These are phyloP conservation scores for Takakia lepidozioides DNA, from an alignment of 225 moss, liverwort and hornwort genomes.

Conservation along the genomic window DNA sequence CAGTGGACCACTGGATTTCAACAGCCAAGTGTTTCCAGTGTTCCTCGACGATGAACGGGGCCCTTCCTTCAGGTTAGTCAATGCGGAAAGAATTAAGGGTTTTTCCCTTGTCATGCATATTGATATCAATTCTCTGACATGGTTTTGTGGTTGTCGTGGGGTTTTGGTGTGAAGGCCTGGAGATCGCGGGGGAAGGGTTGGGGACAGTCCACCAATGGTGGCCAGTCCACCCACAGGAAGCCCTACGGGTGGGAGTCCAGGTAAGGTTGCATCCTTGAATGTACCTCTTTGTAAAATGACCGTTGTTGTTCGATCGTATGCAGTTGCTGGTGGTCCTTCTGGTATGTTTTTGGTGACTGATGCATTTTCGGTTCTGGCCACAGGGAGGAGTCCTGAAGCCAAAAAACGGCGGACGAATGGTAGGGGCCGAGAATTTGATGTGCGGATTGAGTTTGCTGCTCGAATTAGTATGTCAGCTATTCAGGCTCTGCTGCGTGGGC, in stretches of 20 bases:
- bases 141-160: not conserved
- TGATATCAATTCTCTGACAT: not conserved
- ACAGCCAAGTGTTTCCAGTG: conserved; percentile 53
- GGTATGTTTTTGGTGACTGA: not conserved
- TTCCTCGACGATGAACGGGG: conserved; percentile 69
- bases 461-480: conserved; percentile 76
- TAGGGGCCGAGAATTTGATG: conserved; percentile 63
- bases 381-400: conserved; percentile 29
- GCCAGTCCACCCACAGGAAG: not conserved
- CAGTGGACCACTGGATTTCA: conserved; percentile 57
- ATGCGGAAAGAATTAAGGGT: not conserved
- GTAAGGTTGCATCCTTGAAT: too few relatives aligned
- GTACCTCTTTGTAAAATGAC: too few relatives aligned
- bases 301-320: too few relatives aligned
- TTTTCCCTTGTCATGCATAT: too few relatives aligned
- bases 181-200: conserved; percentile 21
- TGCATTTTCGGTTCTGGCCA: not conserved
- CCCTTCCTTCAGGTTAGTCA: conserved; percentile 29
- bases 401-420: conserved; percentile 42
- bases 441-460: conserved; percentile 58
- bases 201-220: conserved; percentile 33
- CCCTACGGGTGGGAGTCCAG: too few relatives aligned
- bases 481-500: conserved; percentile 52
- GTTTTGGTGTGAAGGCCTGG: conserved; percentile 19
- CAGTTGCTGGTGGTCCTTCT: conserved; percentile 7